Evolutionary conservation across 2,329 filamentous ascomycete species (phyloP).

Genomic region (Trichoderma citrinoviride): DNA sequence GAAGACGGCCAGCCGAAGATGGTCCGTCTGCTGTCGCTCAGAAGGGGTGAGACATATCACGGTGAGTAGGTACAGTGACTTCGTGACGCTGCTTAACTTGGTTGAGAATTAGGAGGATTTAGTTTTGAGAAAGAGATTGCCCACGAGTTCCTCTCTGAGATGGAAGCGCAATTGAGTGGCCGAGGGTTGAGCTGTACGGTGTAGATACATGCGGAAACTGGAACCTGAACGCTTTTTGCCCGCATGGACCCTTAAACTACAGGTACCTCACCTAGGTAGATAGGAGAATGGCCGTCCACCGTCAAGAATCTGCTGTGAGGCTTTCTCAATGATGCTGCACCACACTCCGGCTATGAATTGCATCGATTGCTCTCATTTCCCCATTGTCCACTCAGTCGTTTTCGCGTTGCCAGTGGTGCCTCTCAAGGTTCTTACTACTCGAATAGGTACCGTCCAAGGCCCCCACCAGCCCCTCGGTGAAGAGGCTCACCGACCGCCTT

Average conservation of each 20-base stretch:
- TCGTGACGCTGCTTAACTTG: not conserved
- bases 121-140: too few relatives aligned
- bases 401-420: too few relatives aligned
- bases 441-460: too few relatives aligned
- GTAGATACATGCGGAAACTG: not conserved
- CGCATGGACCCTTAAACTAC: not conserved
- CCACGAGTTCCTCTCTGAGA: too few relatives aligned
- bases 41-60: not conserved
- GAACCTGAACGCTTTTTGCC: not conserved
- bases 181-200: not conserved
- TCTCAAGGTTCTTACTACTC: too few relatives aligned
- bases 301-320: too few relatives aligned
- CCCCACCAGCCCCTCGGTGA: slow-evolving; percentile 4
- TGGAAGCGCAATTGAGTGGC: not conserved
- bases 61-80: not conserved
- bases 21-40: not conserved
- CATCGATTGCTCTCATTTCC: too few relatives aligned
- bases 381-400: not conserved
- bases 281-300: too few relatives aligned
- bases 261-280: not conserved
- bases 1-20: slow-evolving; percentile 3
- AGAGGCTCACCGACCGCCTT: slow-evolving; percentile 1
- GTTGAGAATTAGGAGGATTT: not conserved
- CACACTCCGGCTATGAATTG: not conserved
- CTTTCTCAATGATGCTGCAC: too few relatives aligned